Base-by-base conservation (phyloP, 2,329 filamentous ascomycete genomes). In the Aspergillus melleus region DNA sequence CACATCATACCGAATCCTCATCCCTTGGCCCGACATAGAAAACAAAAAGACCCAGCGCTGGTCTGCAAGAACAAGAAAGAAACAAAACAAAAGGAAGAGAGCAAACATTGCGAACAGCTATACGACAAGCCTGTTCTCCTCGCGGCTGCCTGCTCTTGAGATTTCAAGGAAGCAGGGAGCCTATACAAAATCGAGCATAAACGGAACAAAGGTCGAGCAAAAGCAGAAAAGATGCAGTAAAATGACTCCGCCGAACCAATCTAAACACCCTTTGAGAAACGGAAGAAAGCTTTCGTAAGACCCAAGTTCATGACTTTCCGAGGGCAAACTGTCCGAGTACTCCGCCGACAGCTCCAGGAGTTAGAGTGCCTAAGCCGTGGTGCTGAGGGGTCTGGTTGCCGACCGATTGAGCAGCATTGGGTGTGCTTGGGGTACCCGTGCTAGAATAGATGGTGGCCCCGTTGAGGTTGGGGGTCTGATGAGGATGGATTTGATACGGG, bases 301-400 rank as follows among this genome's bases (percentile, higher is more conserved):
- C 16, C 47, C 29, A 55, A 50, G 26, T 63, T 71, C 63, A 75
- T 58, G 66, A 66, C 64, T 74, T 74, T 32, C 65, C 67, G 52
- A 71, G 62, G 52, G 77, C 75, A 66, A 94, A 94, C 72, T 83
- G 85, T 52, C 91, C 91, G 80, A 94, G 92, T 24, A 88, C 86
- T 54, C 90, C 89, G 26, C 88, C 88, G 2, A 87, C 87, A 20
- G 87, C 89, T 26, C 91, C 90, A 1, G 91, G 91, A 8, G 91
- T 95, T 83, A 92, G 88, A 39, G 89, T 85, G 54, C 83, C 81
- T 29, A 68, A 65, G 71, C 76, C 70, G 83, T 88, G 64, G 80
- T 85, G 74, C 57, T 75, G 73, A 46, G 79, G 79, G 10, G 78
- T 80, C 50, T 79, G 77, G 55, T 69, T 74, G 84, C 74, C 42